Evolutionary conservation across 495 filamentous ascomycete species (phyloP).

Genomic region (Pseudoneurospora amorphoporcata): DNA sequence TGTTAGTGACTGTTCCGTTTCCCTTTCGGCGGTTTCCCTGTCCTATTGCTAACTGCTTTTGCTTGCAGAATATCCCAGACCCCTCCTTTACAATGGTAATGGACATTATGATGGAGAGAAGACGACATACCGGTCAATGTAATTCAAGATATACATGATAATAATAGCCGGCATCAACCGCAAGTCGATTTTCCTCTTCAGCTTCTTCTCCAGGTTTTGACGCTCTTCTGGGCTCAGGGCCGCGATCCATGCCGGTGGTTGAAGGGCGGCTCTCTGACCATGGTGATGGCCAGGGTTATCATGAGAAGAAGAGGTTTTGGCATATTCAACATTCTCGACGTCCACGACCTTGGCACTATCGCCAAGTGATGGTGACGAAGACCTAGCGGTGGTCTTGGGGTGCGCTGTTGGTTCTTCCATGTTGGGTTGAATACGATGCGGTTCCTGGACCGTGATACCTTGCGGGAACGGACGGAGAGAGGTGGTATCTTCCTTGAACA

Average conservation of each 20-base stretch:
- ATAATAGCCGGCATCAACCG: slow-evolving; percentile 47
- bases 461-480: background rate
- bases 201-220: slow-evolving; percentile 31
- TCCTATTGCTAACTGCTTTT: background rate
- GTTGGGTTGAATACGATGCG: background rate
- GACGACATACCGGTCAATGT: slow-evolving; percentile 50
- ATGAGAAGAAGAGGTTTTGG: background rate
- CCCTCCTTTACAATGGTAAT: background rate
- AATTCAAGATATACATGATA: slow-evolving; percentile 64
- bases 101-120: background rate
- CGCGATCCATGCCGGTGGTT: slow-evolving; percentile 40
- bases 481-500: background rate
- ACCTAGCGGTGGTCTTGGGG: background rate
- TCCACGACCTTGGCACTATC: background rate
- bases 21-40: background rate
- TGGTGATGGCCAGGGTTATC: background rate
- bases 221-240: slow-evolving; percentile 39
- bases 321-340: background rate
- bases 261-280: background rate
- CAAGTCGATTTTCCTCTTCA: slow-evolving; percentile 56
- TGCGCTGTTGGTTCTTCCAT: background rate
- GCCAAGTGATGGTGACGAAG: background rate
- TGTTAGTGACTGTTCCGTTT: background rate
- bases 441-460: background rate
- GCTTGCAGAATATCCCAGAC: background rate